Evolutionary conservation across 148 eudicot species (phyloP).

Genomic region (Cornus suecica): DNA sequence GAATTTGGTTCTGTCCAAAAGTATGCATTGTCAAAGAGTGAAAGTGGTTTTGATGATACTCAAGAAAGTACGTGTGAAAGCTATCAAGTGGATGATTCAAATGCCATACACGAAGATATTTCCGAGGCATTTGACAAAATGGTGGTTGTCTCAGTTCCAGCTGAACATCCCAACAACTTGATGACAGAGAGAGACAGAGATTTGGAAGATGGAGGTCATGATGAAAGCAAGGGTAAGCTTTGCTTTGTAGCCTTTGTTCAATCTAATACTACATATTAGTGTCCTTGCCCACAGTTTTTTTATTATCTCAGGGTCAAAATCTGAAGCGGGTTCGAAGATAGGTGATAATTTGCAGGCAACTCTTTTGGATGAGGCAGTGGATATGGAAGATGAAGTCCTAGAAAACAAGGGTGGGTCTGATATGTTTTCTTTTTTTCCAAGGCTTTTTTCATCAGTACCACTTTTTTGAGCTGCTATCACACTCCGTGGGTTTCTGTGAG

Average conservation of each 20-base stretch:
- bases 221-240: constrained; percentile 10
- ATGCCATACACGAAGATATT: not conserved
- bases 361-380: not conserved
- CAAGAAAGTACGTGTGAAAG: not conserved
- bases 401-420: constrained; percentile 15
- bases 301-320: not conserved
- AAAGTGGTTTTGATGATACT: constrained; percentile 4
- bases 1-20: constrained; percentile 9
- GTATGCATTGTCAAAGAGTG: constrained; percentile 1
- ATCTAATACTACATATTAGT: not conserved
- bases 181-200: not conserved
- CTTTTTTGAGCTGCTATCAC: not conserved
- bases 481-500: not conserved
- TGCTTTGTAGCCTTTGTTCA: not conserved
- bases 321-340: constrained; percentile 8
- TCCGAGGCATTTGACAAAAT: constrained; percentile 11
- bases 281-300: not conserved
- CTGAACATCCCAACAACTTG: not conserved
- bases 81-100: not conserved
- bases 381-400: not conserved
- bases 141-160: not conserved
- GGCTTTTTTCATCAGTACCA: not conserved
- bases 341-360: constrained; percentile 1
- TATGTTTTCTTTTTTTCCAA: not conserved
- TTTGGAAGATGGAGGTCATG: constrained; percentile 12